Conservation (phyloP, 345 rosid species). For the Clarkia xantiana region DNA sequence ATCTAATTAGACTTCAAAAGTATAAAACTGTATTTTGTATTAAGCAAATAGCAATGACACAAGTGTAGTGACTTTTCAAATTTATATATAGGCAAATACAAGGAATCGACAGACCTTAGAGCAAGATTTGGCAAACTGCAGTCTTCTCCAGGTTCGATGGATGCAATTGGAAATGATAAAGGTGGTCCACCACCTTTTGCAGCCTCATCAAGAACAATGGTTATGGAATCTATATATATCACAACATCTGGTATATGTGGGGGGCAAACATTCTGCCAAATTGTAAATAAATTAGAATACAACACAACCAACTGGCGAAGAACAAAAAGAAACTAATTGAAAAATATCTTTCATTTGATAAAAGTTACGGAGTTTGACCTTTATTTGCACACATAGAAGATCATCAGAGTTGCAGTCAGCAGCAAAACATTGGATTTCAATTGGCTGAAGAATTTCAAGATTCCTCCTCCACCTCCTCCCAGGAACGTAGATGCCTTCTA, state of each 20-base stretch:
- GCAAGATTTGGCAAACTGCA: conserved; percentile 75
- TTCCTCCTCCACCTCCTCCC: conserved; percentile 95
- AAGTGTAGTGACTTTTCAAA: no score
- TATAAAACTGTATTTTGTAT: background rate
- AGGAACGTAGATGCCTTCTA: conserved; percentile 81
- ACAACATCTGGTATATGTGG: conserved; percentile 52
- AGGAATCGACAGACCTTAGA: conserved; percentile 41
- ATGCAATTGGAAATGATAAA: conserved; percentile 77
- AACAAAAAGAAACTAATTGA: no score
- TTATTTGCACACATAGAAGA: conserved; percentile 89
- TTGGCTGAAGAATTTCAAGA: conserved; percentile 81
- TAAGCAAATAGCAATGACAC: no score
- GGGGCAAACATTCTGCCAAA: conserved; percentile 77
- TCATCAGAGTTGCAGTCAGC: conserved; percentile 89
- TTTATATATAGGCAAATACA: no score
- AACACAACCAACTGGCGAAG: background rate
- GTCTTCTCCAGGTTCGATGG: conserved; percentile 82
- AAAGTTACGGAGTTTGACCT: conserved; percentile 30
- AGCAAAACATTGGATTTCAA: conserved; percentile 65
- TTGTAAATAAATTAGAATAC: conserved; percentile 1
- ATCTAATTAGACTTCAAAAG: conserved; percentile 10
- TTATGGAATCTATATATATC: conserved; percentile 73
- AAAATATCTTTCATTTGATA: background rate
- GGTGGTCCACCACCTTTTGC: conserved; percentile 47
- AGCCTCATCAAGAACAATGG: conserved; percentile 80